phyloP scores from a whole-genome alignment of 768 basidiomycete genomes.

The Russula lepida region DNA sequence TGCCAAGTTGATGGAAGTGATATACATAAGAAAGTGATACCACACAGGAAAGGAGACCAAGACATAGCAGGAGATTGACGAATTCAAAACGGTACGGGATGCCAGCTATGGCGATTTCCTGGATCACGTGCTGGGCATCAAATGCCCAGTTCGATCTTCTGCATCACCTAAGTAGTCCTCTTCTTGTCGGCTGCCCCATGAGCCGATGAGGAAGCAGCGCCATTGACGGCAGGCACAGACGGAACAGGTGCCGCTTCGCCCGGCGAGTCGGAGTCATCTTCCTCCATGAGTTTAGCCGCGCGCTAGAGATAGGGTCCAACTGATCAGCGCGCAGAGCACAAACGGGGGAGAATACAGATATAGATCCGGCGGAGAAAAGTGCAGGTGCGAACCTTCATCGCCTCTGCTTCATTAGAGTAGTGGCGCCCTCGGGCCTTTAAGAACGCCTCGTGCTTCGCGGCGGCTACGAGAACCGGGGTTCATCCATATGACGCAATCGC shows the following conservation, averaged over 20 bases:
- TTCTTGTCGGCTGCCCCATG: background rate
- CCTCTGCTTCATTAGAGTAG: conserved; percentile 87
- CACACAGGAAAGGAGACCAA: background rate
- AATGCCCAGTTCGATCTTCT: background rate
- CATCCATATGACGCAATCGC: background rate
- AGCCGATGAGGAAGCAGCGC: background rate
- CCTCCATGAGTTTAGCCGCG: conserved; percentile 53
- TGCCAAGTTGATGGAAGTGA: background rate
- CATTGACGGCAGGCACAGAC: background rate
- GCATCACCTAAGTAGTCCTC: background rate
- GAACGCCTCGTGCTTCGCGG: conserved; percentile 75
- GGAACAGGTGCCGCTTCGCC: background rate
- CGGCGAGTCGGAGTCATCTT: conserved; percentile 47
- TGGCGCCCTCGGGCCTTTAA: conserved; percentile 73
- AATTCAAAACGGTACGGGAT: background rate
- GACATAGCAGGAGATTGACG: background rate
- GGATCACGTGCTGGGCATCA: background rate
- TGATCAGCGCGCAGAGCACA: conserved; percentile 17
- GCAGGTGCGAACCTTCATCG: conserved; percentile 64
- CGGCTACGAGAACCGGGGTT: conserved; percentile 40
- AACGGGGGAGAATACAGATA: background rate
- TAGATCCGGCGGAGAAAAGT: background rate
- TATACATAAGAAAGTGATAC: background rate
- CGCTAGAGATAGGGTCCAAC: conserved; percentile 34
- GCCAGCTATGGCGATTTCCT: background rate